phyloP scores from a whole-genome alignment of 495 filamentous ascomycete genomes.

The Cryomyces antarcticus region DNA sequence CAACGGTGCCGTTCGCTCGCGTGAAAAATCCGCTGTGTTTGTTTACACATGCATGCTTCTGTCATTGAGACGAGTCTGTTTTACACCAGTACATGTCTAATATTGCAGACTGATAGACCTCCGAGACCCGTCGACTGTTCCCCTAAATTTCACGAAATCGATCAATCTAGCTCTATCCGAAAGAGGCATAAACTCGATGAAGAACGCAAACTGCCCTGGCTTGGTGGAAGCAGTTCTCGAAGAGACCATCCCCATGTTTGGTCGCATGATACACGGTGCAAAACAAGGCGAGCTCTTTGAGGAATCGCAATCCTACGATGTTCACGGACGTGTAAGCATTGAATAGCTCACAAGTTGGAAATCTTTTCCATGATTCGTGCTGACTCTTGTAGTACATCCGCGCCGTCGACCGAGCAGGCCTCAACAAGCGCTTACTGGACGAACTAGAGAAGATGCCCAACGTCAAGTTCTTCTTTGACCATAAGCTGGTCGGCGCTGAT shows the following conservation, averaged over 20 bases:
- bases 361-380: background rate
- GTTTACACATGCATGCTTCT: too few relatives aligned
- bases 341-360: conserved; percentile 18
- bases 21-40: too few relatives aligned
- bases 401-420: conserved; percentile 50
- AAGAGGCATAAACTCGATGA: conserved; percentile 77
- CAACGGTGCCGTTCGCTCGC: too few relatives aligned
- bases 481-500: conserved; percentile 77
- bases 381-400: conserved; percentile 27
- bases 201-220: conserved; percentile 35
- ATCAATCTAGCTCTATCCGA: conserved; percentile 94
- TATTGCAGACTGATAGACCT: conserved; percentile 37
- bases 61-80: too few relatives aligned
- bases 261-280: conserved; percentile 88
- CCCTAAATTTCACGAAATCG: conserved; percentile 89
- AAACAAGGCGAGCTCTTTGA: conserved; percentile 47
- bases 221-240: conserved; percentile 53
- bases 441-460: conserved; percentile 65
- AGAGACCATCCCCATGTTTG: conserved; percentile 77
- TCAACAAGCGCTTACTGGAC: conserved; percentile 78
- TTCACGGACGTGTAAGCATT: conserved; percentile 57
- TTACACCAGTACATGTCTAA: too few relatives aligned
- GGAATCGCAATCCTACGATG: conserved; percentile 71
- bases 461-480: conserved; percentile 75
- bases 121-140: conserved; percentile 59